These are phyloP conservation scores for Trichoderma virens DNA, from an alignment of 495 filamentous ascomycete genomes.

Conservation along the genomic window DNA sequence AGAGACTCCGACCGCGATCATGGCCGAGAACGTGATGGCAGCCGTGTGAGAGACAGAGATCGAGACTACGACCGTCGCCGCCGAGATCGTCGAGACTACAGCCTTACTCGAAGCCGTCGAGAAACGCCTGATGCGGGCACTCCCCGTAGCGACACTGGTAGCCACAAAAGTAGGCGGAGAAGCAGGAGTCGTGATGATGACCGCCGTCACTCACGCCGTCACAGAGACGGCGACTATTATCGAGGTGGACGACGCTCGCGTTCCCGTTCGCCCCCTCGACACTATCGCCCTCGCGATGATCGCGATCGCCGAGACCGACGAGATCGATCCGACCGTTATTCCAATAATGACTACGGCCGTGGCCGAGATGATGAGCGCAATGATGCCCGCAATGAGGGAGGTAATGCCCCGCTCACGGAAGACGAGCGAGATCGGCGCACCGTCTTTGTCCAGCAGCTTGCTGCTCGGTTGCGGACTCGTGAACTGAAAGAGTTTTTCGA, in stretches of 20 bases:
- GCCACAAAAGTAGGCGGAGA: conserved; percentile 76
- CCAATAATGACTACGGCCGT: conserved; percentile 39
- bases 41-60: conserved; percentile 47
- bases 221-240: conserved; percentile 72
- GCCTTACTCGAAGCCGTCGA: conserved; percentile 31
- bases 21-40: conserved; percentile 37
- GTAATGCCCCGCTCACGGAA: conserved; percentile 66
- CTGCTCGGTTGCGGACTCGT: conserved; percentile 81
- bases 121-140: conserved; percentile 46
- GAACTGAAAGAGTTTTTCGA: conserved; percentile 95
- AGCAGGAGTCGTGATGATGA: conserved; percentile 77
- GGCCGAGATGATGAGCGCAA: conserved; percentile 45
- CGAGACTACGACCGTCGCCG: conserved; percentile 57
- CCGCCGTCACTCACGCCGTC: conserved; percentile 69
- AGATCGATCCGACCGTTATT: conserved; percentile 29
- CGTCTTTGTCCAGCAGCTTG: conserved; percentile 96
- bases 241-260: conserved; percentile 61
- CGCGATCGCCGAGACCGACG: conserved; percentile 41
- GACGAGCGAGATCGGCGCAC: conserved; percentile 96
- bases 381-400: conserved; percentile 41
- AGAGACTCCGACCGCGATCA: conserved; percentile 31
- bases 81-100: conserved; percentile 59
- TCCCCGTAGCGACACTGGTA: conserved; percentile 72
- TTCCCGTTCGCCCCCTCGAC: conserved; percentile 69
- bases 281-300: conserved; percentile 67